A percentile compares a stretch with the other conserved stretches of the same genome.
Evolutionary conservation across 2,329 filamentous ascomycete genomes (phyloP).

Genomic region (Arthrinium phaeospermum): DNA sequence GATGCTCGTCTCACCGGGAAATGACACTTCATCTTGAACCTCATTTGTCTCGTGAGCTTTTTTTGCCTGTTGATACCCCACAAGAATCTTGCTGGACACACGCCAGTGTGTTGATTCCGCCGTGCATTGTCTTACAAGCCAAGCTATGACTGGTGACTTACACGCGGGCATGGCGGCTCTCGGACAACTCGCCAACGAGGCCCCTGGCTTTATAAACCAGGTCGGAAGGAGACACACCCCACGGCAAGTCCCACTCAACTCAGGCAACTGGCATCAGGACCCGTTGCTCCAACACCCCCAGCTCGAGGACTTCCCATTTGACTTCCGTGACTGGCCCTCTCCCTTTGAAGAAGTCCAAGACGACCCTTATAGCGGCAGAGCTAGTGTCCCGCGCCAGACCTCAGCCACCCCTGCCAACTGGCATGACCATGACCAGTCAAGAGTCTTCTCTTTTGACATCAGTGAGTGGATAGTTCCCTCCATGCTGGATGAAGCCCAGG

Average conservation of each 20-base stretch:
- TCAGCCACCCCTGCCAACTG: constrained; percentile 8
- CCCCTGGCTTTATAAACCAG: constrained; percentile 22
- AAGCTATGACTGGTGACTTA: constrained; percentile 24
- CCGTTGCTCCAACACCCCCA: constrained; percentile 13
- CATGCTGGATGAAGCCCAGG: constrained; percentile 18
- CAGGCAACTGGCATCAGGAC: constrained; percentile 15
- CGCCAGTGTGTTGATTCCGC: constrained; percentile 20
- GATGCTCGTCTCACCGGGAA: constrained; percentile 22
- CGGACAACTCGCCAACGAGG: constrained; percentile 23
- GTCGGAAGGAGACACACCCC: constrained; percentile 21
- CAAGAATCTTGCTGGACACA: constrained; percentile 18
- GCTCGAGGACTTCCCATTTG: constrained; percentile 17
- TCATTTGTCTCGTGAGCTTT: constrained; percentile 21
- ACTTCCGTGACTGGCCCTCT: constrained; percentile 19
- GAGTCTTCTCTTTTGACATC: constrained; percentile 18
- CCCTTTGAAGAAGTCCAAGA: constrained; percentile 10
- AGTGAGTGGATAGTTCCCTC: constrained; percentile 18
- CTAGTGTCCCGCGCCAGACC: constrained; percentile 5
- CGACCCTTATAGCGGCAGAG: constrained; percentile 6
- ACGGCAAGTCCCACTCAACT: constrained; percentile 19
- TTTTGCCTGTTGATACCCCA: constrained; percentile 20
- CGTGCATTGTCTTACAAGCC: constrained; percentile 21
- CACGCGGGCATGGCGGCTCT: constrained; percentile 22
- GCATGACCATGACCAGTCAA: constrained; percentile 17
- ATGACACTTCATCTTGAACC: constrained; percentile 20